A percentile compares a stretch with the other conserved stretches of the same genome.
Evolutionary conservation across 2,329 filamentous ascomycete genomes (phyloP).

Genomic region (Fusarium longipes): DNA sequence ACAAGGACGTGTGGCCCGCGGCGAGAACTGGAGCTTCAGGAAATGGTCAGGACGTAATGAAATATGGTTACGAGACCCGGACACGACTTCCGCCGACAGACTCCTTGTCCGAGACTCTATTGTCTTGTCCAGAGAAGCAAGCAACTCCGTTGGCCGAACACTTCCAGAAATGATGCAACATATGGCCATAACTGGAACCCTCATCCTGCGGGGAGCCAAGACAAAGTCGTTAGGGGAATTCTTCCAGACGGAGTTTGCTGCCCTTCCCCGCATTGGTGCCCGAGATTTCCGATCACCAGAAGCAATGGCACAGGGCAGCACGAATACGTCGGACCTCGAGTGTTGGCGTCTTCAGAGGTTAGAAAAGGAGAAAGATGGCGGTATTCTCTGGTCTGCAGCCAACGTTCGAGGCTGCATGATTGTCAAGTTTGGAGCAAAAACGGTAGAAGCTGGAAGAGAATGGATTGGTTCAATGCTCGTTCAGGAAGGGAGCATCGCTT

Average conservation of each 20-base stretch:
- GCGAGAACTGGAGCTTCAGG: constrained; percentile 87
- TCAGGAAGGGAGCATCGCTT: constrained; percentile 77
- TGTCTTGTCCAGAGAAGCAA: constrained; percentile 71
- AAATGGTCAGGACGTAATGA: constrained; percentile 89
- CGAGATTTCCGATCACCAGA: constrained; percentile 76
- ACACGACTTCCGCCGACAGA: constrained; percentile 56
- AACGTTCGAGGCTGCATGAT: constrained; percentile 84
- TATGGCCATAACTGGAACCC: constrained; percentile 82
- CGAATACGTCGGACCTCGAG: constrained; percentile 56
- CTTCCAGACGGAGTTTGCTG: constrained; percentile 82
- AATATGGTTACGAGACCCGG: constrained; percentile 68
- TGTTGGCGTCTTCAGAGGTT: constrained; percentile 68
- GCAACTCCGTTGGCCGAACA: constrained; percentile 53
- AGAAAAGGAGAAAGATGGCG: constrained; percentile 66
- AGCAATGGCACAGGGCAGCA: constrained; percentile 55
- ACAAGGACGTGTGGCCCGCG: constrained; percentile 83
- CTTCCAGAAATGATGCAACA: constrained; percentile 75
- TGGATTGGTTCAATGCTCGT: constrained; percentile 84
- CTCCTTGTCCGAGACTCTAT: constrained; percentile 89
- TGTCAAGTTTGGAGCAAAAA: constrained; percentile 88
- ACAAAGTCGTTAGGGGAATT: constrained; percentile 75
- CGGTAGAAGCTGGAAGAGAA: constrained; percentile 81
- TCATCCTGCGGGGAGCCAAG: constrained; percentile 81
- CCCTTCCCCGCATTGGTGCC: constrained; percentile 82
- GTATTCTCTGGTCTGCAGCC: constrained; percentile 84